Evolutionary conservation across 1,139 yeast species (phyloP), one percentile per base, ranked within the genome.

Genomic region (Saccharomyces hybrid): DNA sequence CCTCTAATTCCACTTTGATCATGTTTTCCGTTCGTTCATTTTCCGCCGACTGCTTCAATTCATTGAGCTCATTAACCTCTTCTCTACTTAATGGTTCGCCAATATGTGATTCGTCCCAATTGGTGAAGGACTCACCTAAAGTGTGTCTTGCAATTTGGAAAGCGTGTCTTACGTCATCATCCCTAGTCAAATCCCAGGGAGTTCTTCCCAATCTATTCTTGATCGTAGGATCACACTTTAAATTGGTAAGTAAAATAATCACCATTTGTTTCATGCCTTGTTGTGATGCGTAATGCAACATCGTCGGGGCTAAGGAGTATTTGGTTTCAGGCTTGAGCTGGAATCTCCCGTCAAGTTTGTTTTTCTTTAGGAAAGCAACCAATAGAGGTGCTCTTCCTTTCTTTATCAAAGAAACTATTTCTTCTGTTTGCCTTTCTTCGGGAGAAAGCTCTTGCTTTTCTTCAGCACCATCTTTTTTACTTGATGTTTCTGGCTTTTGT

Each of bases 371-470:
- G 62, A 82, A 88, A 3, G 81, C 74, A 0, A 86, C 71, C 50
- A 93, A 67, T 50, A 85, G 79, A 0, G 97, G 96, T 0, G 91
- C 89, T 63, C 86, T 85, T 11, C 91, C 86, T 61, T 84, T 85
- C 63, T 83, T 87, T 56, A 91, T 68, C 30, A 86, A 72, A 1
- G 74, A 72, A 0, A 83, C 67, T 4, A 90, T 64, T 59, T 88
- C 93, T 27, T 65, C 67, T 0, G 95, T 76, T 53, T 81, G 84
- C 49, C 61, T 57, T 65, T 70, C 63, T 61, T 67, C 61, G 59
- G 65, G 48, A 62, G 69, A 41, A 51, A 57, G 64, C 51, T 49
- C 50, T 54, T 57, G 56, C 57, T 60, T 61, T 8, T 59, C 44
- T 38, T 38, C 25, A 20, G 13, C 3, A 2, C 13, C 59, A 42